Conservation (phyloP, 805 yeast species). For the Saturnispora ahearnii region DNA sequence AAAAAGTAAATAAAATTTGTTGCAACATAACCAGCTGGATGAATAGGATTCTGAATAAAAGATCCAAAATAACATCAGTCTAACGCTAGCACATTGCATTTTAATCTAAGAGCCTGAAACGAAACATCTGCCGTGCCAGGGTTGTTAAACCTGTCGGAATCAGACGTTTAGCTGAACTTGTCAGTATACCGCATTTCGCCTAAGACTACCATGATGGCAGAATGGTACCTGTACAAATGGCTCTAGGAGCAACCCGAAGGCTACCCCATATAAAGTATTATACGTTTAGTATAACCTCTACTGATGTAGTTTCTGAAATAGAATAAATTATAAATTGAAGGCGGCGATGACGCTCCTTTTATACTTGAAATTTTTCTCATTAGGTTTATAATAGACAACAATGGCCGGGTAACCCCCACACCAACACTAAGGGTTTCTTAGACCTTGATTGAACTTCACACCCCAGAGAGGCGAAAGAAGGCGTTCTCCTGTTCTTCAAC, state of each 20-base stretch:
- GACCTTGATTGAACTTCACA: conserved; percentile 3
- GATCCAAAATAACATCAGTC: conserved; percentile 21
- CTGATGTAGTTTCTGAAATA: conserved; percentile 46
- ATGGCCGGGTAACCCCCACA: conserved; percentile 5
- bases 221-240: conserved; percentile 35
- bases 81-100: conserved; percentile 30
- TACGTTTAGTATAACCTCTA: conserved; percentile 74
- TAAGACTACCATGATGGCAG: conserved; percentile 33
- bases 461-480: conserved; percentile 23
- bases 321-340: conserved; percentile 3
- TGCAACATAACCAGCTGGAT: conserved; percentile 45
- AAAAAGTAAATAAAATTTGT: conserved; percentile 24
- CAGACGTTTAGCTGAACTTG: conserved; percentile 54
- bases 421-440: background rate
- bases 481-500: conserved; percentile 25
- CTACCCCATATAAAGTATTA: conserved; percentile 26
- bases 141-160: conserved; percentile 62
- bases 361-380: conserved; percentile 2
- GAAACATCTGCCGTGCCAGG: conserved; percentile 63
- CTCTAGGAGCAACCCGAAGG: conserved; percentile 30
- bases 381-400: background rate
- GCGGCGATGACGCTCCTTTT: conserved; percentile 6
- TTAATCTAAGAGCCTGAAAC: conserved; percentile 69
- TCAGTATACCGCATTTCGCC: conserved; percentile 18
- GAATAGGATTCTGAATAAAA: conserved; percentile 8